These are phyloP conservation scores for Corrigiola litoralis DNA, from an alignment of 179 eudicot species.

Conservation along the genomic window DNA sequence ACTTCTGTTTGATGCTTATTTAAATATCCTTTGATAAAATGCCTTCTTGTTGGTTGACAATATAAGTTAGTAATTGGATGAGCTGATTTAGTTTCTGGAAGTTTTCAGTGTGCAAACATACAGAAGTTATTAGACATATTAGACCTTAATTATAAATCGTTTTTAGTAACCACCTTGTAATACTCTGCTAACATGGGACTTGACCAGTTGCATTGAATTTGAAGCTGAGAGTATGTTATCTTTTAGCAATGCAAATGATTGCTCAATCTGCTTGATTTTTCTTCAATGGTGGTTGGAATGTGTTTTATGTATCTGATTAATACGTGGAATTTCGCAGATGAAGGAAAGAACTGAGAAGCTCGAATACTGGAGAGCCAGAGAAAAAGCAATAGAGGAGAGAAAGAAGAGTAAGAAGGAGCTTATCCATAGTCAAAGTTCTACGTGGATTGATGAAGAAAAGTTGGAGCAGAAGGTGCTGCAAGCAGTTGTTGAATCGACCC, in stretches of 20 bases:
- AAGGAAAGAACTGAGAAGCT: conserved; percentile 80
- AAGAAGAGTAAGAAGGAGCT: conserved; percentile 53
- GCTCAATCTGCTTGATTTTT: not conserved
- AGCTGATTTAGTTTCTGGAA: no score
- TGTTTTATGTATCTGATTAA: not conserved
- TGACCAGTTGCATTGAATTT: not conserved
- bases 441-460: conserved; percentile 62
- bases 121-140: no score
- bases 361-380: conserved; percentile 66
- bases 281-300: not conserved
- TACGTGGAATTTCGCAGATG: conserved; percentile 32
- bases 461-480: conserved; percentile 29
- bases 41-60: no score
- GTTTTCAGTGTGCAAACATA: no score
- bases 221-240: not conserved
- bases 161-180: no score
- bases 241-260: not conserved
- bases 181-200: no score
- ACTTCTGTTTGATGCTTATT: no score
- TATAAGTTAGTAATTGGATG: no score
- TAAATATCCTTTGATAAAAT: no score
- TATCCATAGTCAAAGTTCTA: conserved; percentile 52
- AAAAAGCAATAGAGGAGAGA: conserved; percentile 36
- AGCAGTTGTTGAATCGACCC: conserved; percentile 24
- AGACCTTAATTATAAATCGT: no score